Base-by-base conservation (phyloP, 768 basidiomycete species). In the Rhizopogon roseolus region DNA sequence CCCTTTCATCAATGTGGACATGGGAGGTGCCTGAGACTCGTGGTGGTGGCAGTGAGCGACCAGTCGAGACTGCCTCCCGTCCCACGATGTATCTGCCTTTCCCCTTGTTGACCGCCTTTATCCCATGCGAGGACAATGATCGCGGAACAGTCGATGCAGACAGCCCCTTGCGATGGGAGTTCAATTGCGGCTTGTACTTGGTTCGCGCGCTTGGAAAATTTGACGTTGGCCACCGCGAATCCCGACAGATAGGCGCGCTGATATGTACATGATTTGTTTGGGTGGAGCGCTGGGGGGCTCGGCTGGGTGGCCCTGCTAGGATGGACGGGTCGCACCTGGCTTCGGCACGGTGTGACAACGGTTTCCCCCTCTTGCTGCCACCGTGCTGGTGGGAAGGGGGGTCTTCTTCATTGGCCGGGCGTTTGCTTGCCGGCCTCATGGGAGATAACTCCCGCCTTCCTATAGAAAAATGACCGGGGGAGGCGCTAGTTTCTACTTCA, bases 401-500 rank as follows among this genome's bases (percentile, higher is more conserved):
- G 54, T 64, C 59, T 54, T 34, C 60, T 36, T 63, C 65, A 37
- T 69, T 65, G 34, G 64, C 73, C 55, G 71, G 67, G 58, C 84
- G 81, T 67, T 85, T 85, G 59, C 63, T 73, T 22, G 76, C 68
- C 27, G 61, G 65, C 57, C 76, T 71, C 67, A 73, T 68, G 49
- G 77, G 74, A 5, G 77, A 74, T 49, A 63, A 16, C 28, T 51
- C 5, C 43, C n/a, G 52, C 55, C 60, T 34, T 59, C 56, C 60
- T 63, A 62, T 65, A 29, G 22, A 49, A 19, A 17, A 58, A 34
- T 58, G 53, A 57, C 54, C 46, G 50, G 42, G 2, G 17, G 49
- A 54, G 55, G 57, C 41, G 38, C 49, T 50, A 34, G 48, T 34
- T 59, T 52, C 37, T 40, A 52, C 10, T 50, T 28, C 51, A 59